These are phyloP conservation scores for Mucor velutinosus DNA, from an alignment of 371 early-diverging fungal genomes.

Conservation along the genomic window DNA sequence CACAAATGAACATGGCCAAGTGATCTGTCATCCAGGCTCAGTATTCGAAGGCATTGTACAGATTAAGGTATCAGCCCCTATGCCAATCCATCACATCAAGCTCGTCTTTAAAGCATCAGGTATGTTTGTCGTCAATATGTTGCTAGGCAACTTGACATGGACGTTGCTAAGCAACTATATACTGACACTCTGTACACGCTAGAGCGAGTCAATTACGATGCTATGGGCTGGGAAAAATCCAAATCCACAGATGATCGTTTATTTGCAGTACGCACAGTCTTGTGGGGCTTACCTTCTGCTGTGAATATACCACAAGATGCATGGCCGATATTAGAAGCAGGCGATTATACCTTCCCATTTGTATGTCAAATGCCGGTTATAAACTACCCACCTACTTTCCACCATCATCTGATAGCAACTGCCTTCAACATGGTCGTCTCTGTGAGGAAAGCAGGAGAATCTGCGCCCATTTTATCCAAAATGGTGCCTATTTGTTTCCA, in stretches of 20 bases:
- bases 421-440: conserved; percentile 26
- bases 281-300: conserved; percentile 26
- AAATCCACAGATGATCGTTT: conserved; percentile 26
- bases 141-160: too few relatives aligned
- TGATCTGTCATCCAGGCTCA: conserved; percentile 33
- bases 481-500: conserved; percentile 19
- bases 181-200: background rate
- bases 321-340: conserved; percentile 28
- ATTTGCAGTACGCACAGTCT: conserved; percentile 33
- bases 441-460: conserved; percentile 14
- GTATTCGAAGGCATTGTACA: conserved; percentile 34
- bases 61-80: conserved; percentile 20
- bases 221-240: conserved; percentile 34
- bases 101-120: conserved; percentile 33
- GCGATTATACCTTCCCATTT: conserved; percentile 32
- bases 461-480: conserved; percentile 20
- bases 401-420: conserved; percentile 29
- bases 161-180: background rate
- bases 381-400: conserved; percentile 35
- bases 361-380: conserved; percentile 36
- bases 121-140: background rate
- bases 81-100: conserved; percentile 26
- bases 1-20: conserved; percentile 24
- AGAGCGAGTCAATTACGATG: conserved; percentile 40
- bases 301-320: conserved; percentile 7